Conservation (phyloP, 257 asterid genomes). For the Solanum tarijense region DNA sequence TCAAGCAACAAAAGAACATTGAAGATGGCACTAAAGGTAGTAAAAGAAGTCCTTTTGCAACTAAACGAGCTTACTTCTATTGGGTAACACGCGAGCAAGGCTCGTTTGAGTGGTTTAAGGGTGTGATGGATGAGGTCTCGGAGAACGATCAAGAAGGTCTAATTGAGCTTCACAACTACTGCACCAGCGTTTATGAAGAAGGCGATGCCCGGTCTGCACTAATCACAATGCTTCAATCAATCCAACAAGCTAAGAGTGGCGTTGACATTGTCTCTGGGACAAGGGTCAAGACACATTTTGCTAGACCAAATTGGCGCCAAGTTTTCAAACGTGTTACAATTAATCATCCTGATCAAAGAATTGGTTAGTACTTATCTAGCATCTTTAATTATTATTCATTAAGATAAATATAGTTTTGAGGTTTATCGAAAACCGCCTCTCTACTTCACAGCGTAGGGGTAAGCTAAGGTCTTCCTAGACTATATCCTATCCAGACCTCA, state of each 20-base stretch:
- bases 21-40: not conserved
- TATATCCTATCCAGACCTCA: accelerated
- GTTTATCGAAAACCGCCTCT: not conserved
- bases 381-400: not conserved
- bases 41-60: slow-evolving; percentile 14
- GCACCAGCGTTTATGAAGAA: slow-evolving; percentile 71
- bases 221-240: slow-evolving; percentile 62
- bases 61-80: slow-evolving; percentile 57
- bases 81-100: slow-evolving; percentile 82
- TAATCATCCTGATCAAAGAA: slow-evolving; percentile 47
- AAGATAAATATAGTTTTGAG: not conserved
- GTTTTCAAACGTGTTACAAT: slow-evolving; percentile 52
- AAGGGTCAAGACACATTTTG: slow-evolving; percentile 50
- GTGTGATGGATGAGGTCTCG: slow-evolving; percentile 64
- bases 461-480: not conserved
- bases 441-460: not conserved
- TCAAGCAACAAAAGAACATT: slow-evolving; percentile 12
- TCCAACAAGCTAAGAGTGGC: slow-evolving; percentile 60
- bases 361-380: slow-evolving; percentile 38
- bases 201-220: slow-evolving; percentile 71
- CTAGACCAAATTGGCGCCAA: slow-evolving; percentile 63
- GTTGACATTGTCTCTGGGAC: slow-evolving; percentile 65
- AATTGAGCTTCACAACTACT: slow-evolving; percentile 68
- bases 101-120: slow-evolving; percentile 71
- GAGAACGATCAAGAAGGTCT: slow-evolving; percentile 45